These are phyloP conservation scores for Scutellaria galericulata DNA, from an alignment of 257 asterid species.

Conservation along the genomic window DNA sequence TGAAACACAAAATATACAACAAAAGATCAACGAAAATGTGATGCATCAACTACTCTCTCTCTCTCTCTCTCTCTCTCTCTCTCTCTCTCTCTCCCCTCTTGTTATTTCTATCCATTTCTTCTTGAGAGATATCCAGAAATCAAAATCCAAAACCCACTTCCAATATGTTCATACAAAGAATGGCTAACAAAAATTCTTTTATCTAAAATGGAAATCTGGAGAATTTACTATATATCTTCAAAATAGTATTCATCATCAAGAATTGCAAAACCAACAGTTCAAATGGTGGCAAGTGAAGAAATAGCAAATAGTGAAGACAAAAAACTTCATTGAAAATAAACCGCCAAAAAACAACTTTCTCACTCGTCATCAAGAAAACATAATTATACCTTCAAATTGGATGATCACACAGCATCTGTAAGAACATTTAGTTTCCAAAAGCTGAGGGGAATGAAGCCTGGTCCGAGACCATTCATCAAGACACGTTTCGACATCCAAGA, in stretches of 20 bases:
- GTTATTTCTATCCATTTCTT: not conserved
- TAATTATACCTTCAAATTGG: conserved; percentile 3
- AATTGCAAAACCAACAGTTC: not conserved
- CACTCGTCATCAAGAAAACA: conserved; percentile 11
- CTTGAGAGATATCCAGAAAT: not conserved
- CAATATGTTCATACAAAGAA: too few species aligned
- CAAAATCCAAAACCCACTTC: not conserved
- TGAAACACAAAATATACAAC: conserved; percentile 28
- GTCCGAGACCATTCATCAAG: conserved; percentile 72
- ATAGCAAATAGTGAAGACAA: not conserved
- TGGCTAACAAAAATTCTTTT: too few species aligned
- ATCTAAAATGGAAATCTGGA: not conserved
- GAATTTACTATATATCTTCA: not conserved
- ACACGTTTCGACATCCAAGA: not conserved
- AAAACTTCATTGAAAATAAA: not conserved
- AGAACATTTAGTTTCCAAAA: not conserved
- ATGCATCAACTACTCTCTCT: not conserved
- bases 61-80: not conserved
- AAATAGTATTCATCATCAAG: not conserved
- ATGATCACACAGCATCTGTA: not conserved
- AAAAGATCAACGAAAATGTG: conserved; percentile 24
- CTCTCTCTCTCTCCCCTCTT: not conserved
- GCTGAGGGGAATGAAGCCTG: conserved; percentile 88
- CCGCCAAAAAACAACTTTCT: not conserved
- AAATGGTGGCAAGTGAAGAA: not conserved